These are phyloP conservation scores for Trypanosomatidae sp. DNA, from an alignment of 208 protist species.

Conservation along the genomic window DNA sequence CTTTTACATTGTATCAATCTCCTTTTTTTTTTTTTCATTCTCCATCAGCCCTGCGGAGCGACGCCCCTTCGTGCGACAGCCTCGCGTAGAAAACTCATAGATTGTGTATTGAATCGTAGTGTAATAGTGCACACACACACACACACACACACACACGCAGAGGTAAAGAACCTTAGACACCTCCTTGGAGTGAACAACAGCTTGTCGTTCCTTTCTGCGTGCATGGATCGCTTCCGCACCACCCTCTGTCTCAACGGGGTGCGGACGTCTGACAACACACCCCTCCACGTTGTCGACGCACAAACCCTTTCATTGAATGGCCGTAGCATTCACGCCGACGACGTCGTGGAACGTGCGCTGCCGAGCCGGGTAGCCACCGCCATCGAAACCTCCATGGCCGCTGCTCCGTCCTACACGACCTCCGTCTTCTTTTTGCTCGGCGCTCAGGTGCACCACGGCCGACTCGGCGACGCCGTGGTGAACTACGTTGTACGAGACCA, in stretches of 20 bases:
- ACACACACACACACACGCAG: too few relatives aligned
- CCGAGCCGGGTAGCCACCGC: conserved; percentile 40
- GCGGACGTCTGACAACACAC: conserved; percentile 22
- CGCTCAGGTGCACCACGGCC: conserved; percentile 14
- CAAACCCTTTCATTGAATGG: conserved; percentile 28
- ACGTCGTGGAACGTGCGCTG: conserved; percentile 43
- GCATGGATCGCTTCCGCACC: conserved; percentile 43
- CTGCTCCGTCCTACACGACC: conserved; percentile 32
- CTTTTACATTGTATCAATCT: too few relatives aligned
- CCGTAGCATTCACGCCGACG: conserved; percentile 22
- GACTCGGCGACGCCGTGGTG: conserved; percentile 30
- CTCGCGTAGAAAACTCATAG: too few relatives aligned
- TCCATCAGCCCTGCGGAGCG: too few relatives aligned
- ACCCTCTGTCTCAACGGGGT: conserved; percentile 44
- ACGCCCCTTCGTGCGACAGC: too few relatives aligned
- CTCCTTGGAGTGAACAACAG: too few relatives aligned
- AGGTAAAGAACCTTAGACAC: not conserved
- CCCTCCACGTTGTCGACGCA: conserved; percentile 19
- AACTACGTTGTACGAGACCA: conserved; percentile 24
- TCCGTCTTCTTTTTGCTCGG: conserved; percentile 42
- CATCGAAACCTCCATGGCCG: conserved; percentile 31
- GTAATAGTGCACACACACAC: too few relatives aligned
- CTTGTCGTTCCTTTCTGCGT: not conserved
- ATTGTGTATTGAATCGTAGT: too few relatives aligned
- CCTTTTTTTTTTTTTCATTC: too few relatives aligned